Evolutionary conservation across 2,329 filamentous ascomycete genomes (phyloP), one percentile per base, ranked within the genome.

Genomic region (Fusarium coicis): DNA sequence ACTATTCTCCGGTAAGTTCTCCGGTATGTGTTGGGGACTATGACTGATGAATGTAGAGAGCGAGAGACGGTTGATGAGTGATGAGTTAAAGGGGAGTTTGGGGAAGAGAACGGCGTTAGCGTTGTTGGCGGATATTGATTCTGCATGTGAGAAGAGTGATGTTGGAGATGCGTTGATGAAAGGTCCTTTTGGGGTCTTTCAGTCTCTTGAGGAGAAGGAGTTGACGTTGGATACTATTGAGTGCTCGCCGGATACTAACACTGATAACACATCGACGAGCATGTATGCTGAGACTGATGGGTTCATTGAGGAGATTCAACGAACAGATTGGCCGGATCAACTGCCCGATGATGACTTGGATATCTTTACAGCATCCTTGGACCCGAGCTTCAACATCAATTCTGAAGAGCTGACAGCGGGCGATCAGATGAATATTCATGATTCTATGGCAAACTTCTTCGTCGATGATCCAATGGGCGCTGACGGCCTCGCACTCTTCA

Each of bases 1-100:
- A 40, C 76, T 86, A 23, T 83, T 85, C 66, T 83, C 83, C n/a
- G 83, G 76, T 72, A 30, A 81, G 69, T 65, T 5, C 28, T 23
- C 65, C 57, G 32, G 12, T 2, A 4, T 9, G 7, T 9, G 2
- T n/a, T 9, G 16, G 26, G 9, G 23, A 23, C 2, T 16, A 18
- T 28, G 11, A 9, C 43, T 36, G 40, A 64, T 71, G 32, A 71
- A 18, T 18, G n/a, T 9, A 77, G 75, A 77, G 54, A 50, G 44
- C 15, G 62, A 78, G 12, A 74, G 75, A 4, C 66, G 55, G 4
- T 19, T 77, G 32, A 77, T 77, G 76, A 76, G 72, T 21, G 61
- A 49, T n/a, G 75, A 81, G 72, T 72, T 85, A 11, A 76, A 79
- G 3, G 76, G 76, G 11, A 81, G 77, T 39, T 74, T 84, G 9